A percentile compares a stretch with the other conserved stretches of the same genome.
phyloP scores from a whole-genome alignment of 306 rosid species.

The Spatholobus suberectus region DNA sequence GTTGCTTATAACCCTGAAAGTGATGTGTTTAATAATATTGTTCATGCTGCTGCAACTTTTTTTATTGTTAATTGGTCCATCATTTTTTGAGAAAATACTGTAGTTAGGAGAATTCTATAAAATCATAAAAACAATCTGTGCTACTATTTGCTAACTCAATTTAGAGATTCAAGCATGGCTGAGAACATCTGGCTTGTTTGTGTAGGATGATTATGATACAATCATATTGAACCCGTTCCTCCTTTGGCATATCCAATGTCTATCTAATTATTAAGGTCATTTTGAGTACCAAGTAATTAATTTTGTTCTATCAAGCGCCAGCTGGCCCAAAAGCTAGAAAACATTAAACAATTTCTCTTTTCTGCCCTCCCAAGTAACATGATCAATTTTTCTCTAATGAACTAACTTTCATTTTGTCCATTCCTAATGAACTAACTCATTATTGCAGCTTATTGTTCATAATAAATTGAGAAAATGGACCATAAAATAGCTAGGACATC shows the following conservation, averaged over 20 bases:
- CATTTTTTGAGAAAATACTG: background rate
- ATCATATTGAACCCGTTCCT: background rate
- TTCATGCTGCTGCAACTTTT: background rate
- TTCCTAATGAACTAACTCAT: background rate
- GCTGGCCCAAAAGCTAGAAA: background rate
- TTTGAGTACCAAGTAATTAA: background rate
- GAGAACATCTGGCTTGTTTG: background rate
- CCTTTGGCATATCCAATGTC: background rate
- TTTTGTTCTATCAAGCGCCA: background rate
- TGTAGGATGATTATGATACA: background rate
- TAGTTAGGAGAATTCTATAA: background rate
- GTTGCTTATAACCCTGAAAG: background rate
- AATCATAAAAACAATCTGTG: background rate
- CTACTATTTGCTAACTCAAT: background rate
- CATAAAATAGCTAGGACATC: background rate
- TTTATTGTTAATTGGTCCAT: background rate
- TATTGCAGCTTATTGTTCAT: background rate
- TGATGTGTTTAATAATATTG: background rate
- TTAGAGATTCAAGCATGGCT: slow-evolving; percentile 5
- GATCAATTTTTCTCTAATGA: background rate
- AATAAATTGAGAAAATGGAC: background rate
- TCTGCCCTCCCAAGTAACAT: background rate
- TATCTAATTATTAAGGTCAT: background rate
- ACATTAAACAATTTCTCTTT: background rate
- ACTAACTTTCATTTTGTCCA: background rate